Evolutionary conservation across 768 basidiomycete genomes (phyloP), one percentile per base, ranked within the genome.

Genomic region (Mycena crocata): DNA sequence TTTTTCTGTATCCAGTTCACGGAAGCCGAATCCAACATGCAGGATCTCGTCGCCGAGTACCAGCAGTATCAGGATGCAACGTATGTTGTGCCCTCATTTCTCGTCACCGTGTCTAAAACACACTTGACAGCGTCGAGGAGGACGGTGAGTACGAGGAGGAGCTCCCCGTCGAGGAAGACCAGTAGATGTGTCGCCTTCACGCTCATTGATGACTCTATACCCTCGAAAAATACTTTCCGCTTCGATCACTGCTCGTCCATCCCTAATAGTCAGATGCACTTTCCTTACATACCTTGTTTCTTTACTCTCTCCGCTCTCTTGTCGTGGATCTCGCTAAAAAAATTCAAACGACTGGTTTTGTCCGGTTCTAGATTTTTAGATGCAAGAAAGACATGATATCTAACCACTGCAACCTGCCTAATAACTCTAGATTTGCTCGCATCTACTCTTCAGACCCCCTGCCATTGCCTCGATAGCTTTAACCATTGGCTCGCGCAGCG

Each of bases 11-110:
- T n/a, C n/a, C 72, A 90, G 88, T 95, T 98, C 89, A 96, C 97
- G 66, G 97, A 99, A 80, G 97, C 96, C 62, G 96, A 99, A 82
- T 96, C 94, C 67, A 98, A 98, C 88, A 96, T 98, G 95, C 95
- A 98, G 79, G 97, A 98, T 85, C 85, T 99, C 72, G 94, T 98
- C 65, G 95, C 96, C 52, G 97, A 99, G 83, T 98, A 98, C 83
- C 95, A 97, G 78, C 94, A 95, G 81, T 95, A 95, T 83, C 94
- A 95, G 83, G 94, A 95, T 76, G 94, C 94, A 40, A 95, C 93
- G 93, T 95, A 81, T 66, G 93, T 89, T 62, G n/a, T n/a, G 19
- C 26, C 32, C 56, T 19, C 35, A 12, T 54, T 13, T 67, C 40
- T 21, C 34, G 21, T 23, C 5, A 64, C 32, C 4, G 5, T 15